Evolutionary conservation across 495 filamentous ascomycete species (phyloP), one percentile per base, ranked within the genome.

Genomic region (Thermothielavioides terrestris): DNA sequence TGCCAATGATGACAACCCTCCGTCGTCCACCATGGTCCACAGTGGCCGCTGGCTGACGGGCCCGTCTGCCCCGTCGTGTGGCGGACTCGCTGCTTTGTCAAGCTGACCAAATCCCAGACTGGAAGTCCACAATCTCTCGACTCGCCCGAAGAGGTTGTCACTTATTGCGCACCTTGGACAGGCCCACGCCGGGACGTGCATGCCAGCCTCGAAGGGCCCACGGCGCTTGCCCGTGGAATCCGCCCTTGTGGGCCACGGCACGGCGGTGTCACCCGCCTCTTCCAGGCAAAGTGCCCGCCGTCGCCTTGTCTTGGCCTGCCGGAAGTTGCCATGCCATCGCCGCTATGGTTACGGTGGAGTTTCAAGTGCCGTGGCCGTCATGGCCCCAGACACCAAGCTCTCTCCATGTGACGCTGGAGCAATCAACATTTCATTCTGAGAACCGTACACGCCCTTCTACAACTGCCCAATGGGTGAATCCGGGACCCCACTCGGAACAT

Each of bases 351-450:
- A 38, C 28, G 31, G 38, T 44, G 49, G 48, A 45, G 47, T 39
- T 37, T 32, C 52, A 65, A 63, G 57, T 61, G 57, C 60, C 62
- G 62, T 55, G 49, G 25, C 36, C 32, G 42, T 27, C 52, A 58
- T 48, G 57, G 27, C 43, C 50, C 35, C 38, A 17, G 53, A 50
- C 56, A 50, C 52, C 51, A 44, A 49, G 42, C 27, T 40, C 48
- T 49, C 46, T 55, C 49, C 61, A 66, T 64, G 63, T 64, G 63
- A 62, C 59, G 54, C 26, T 37, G 30, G 11, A 26, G 55, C 53
- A 64, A 62, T 66, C 59, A 60, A 60, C 50, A 42, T 46, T 56
- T 58, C 54, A 57, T 63, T 54, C 50, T 54, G 46, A 22, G 47
- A 34, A 32, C 50, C 47, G 46, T 41, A 54, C 39, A 22, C 23